Evolutionary conservation across 2,329 filamentous ascomycete species (phyloP).

Genomic region (Akanthomyces lecanii): DNA sequence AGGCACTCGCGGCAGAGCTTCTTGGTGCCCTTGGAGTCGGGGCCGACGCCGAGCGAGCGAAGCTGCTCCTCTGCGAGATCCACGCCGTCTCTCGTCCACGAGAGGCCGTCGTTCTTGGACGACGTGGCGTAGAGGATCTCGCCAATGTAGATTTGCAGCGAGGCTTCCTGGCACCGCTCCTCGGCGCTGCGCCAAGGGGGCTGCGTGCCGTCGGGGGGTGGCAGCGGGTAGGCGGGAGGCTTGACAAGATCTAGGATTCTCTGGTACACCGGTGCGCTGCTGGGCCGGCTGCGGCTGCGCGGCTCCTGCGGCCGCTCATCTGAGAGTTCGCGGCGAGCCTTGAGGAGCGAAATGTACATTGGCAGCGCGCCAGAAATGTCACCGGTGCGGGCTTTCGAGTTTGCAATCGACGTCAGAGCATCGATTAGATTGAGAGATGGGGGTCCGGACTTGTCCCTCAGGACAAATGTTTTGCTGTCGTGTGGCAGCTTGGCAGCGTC

Average conservation of each 20-base stretch:
- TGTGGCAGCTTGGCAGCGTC: constrained; percentile 41
- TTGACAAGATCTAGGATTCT: constrained; percentile 25
- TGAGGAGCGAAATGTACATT: constrained; percentile 79
- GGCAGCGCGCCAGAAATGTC: constrained; percentile 69
- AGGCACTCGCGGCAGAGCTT: constrained; percentile 74
- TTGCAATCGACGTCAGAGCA: constrained; percentile 71
- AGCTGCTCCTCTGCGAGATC: constrained; percentile 70
- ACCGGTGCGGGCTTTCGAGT: constrained; percentile 67
- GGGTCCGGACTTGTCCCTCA: constrained; percentile 53
- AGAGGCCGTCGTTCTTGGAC: constrained; percentile 64
- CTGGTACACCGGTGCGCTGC: constrained; percentile 19
- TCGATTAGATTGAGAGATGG: constrained; percentile 72
- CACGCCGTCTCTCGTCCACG: constrained; percentile 87
- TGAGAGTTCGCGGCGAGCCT: constrained; percentile 64
- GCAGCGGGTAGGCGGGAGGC: constrained; percentile 63
- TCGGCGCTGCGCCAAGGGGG: constrained; percentile 60
- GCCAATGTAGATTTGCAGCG: constrained; percentile 82
- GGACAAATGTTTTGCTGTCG: constrained; percentile 57
- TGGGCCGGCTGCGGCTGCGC: constrained; percentile 8
- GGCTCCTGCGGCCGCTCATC: constrained; percentile 27
- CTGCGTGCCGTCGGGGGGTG: constrained; percentile 65
- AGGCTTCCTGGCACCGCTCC: constrained; percentile 79
- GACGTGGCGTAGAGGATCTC: constrained; percentile 78
- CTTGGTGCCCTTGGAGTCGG: constrained; percentile 27
- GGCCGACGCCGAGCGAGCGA: constrained; percentile 36